Base-by-base conservation (phyloP, 2,329 filamentous ascomycete genomes). In the Pleomassaria siparia region DNA sequence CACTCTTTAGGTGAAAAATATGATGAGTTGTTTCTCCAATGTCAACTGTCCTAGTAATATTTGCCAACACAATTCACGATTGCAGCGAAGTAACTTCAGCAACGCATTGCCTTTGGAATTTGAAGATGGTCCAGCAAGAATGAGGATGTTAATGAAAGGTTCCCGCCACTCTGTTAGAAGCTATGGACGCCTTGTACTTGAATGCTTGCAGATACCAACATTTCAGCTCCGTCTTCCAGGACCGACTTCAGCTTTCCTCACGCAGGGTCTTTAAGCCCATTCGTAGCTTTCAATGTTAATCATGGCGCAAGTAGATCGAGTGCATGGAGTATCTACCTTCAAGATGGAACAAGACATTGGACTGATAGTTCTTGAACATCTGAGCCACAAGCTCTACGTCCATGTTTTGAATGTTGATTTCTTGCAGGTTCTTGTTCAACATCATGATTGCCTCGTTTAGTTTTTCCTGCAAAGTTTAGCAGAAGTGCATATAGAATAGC, bases 321-420 rank as follows among this genome's bases (percentile, higher is more conserved):
- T 16, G 4, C 3, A 18, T 11, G 21, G 9, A 4, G 9, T 15
- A 16, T 69, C 57, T 77, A 95, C 94, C 94, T 84, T 97, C 94
- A 5, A 99, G 80, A 63, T 99, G 94, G 70, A 99, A 97, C 5
- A 97, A 76, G 12, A 97, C 92, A 62, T 97, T 99, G 10, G 91
- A 96, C 71, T 96, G 91, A 70, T 99, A 99, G 74, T 97, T 99
- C 77, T 97, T 96, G 79, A 97, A 99, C 94, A 99, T 99, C 69
- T 97, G 92, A 1, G 92, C 91, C 4, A 97, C 94, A 2, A 97
- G 81, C 74, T 97, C 94, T 28, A 96, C 90, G 67, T 99, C 95
- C 91, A 97, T 96, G 71, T 97, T 99, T 64, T 96, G 89, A 46
- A 96, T 86, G 66, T 97, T 97, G 79, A 97, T 96, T 59, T 97